A percentile compares a stretch with the other conserved stretches of the same genome.
Conservation (phyloP, 768 basidiomycete genomes). For the Pleurotus sapidus region DNA sequence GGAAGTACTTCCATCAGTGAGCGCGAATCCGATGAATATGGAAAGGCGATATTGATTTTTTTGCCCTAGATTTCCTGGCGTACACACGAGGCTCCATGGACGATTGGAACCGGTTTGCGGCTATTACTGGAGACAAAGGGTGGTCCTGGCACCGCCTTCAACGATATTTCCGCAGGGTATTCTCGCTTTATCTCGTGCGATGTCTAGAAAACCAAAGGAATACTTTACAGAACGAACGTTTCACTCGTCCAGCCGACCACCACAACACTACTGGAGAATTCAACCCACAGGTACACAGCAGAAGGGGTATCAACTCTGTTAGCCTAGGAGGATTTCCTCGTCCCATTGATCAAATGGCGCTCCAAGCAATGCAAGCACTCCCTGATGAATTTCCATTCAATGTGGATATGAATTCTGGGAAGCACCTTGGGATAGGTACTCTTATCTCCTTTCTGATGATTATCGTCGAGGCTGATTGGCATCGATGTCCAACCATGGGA, state of each 20-base stretch:
- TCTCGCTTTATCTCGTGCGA: background rate
- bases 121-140: constrained; percentile 21
- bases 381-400: constrained; percentile 22
- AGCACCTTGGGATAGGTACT: constrained; percentile 26
- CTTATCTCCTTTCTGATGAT: background rate
- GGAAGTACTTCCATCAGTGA: constrained; percentile 15
- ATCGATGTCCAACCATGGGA: background rate
- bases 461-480: background rate
- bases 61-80: constrained; percentile 13
- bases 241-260: constrained; percentile 21
- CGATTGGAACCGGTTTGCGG: constrained; percentile 22
- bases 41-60: no score
- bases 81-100: constrained; percentile 24
- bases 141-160: constrained; percentile 26
- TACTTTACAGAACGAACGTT: constrained; percentile 23
- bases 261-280: constrained; percentile 25
- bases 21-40: background rate
- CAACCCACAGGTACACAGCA: constrained; percentile 24
- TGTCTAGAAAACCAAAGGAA: background rate
- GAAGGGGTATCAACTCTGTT: constrained; percentile 20
- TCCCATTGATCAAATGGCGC: constrained; percentile 16
- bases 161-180: constrained; percentile 22
- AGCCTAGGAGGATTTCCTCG: constrained; percentile 19
- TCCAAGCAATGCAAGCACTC: constrained; percentile 19
- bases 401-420: constrained; percentile 27